A percentile compares a stretch with the other conserved stretches of the same genome.
These are phyloP conservation scores for Rhizopogon vulgaris DNA, from an alignment of 768 basidiomycete species.

Conservation along the genomic window DNA sequence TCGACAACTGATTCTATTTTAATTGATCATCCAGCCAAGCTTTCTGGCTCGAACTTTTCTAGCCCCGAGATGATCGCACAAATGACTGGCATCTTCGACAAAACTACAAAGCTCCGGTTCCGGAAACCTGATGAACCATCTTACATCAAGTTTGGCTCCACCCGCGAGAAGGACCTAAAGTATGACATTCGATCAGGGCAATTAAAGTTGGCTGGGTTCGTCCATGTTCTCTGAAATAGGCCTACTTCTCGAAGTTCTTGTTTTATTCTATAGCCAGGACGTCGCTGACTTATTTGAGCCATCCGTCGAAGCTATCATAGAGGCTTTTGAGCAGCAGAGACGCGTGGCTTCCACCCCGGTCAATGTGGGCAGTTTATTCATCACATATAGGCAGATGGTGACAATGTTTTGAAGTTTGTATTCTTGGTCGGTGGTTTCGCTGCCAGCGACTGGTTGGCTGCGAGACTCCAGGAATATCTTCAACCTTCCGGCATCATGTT, in stretches of 20 bases:
- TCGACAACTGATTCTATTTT: not conserved
- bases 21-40: constrained; percentile 13
- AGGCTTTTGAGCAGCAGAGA: constrained; percentile 26
- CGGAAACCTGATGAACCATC: constrained; percentile 27
- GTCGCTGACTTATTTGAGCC: constrained; percentile 37
- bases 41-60: constrained; percentile 23
- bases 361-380: constrained; percentile 15
- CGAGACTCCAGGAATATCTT: constrained; percentile 31
- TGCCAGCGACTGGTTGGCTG: constrained; percentile 40
- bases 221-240: not conserved
- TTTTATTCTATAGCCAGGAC: constrained; percentile 19
- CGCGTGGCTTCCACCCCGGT: constrained; percentile 17
- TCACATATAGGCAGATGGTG: not conserved
- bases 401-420: constrained; percentile 19
- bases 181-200: constrained; percentile 31
- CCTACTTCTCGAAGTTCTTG: not conserved
- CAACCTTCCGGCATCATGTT: constrained; percentile 31
- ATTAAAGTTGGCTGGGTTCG: constrained; percentile 32
- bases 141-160: constrained; percentile 34
- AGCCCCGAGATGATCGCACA: constrained; percentile 22
- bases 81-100: constrained; percentile 31
- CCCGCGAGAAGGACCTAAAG: constrained; percentile 26
- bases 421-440: constrained; percentile 50
- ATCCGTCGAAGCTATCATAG: constrained; percentile 30
- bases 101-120: constrained; percentile 33